Evolutionary conservation across 1,284 basidiomycete species (phyloP), one percentile per base, ranked within the genome.

Genomic region (Afroboletus lepidellus): DNA sequence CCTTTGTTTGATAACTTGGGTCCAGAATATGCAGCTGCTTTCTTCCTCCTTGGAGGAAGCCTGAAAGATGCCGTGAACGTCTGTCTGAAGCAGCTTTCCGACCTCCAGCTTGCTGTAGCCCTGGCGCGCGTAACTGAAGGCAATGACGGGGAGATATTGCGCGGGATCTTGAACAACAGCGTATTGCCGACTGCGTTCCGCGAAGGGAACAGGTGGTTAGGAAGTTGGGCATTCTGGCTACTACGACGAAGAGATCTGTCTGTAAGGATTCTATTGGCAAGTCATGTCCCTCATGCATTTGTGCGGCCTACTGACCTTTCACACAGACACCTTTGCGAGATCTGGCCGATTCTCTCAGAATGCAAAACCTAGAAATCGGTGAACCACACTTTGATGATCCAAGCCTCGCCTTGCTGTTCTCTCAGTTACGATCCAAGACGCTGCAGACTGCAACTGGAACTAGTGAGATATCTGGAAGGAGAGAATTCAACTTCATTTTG

Each of bases 221-320:
- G 84, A n/a, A 92, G 88, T 56, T 99, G 95, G 96, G 92, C 91
- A 4, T 94, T 98, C 69, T 97, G 94, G 92, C 75, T 92, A 57
- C 75, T 98, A 25, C 84, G 86, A 57, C 77, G 92, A 30, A 78
- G 90, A 44, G 94, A 98, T 70, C 67, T 97, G 13, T 87, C 94
- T 2, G 90, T 97, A 18, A 81, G 88, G 41, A 85, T 93, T 42
- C 76, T 96, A 18, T 71, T 95, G 57, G 92, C 92, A 65, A 64
- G 83, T 65, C 20, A 51, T 20, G 37, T 55, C 8, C 11, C 37
- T 16, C 23, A 16, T 32, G 12, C 41, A 25, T 41, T 51, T 13
- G 33, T 33, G 20, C 37, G 37, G 27, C 46, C 32, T 16, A 45
- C 39, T 51, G 53, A 51, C 48, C 11, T 18, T 36, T 29, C 33